Evolutionary conservation across 1,139 yeast species (phyloP).

Genomic region (Meyerozyma guilliermondii): DNA sequence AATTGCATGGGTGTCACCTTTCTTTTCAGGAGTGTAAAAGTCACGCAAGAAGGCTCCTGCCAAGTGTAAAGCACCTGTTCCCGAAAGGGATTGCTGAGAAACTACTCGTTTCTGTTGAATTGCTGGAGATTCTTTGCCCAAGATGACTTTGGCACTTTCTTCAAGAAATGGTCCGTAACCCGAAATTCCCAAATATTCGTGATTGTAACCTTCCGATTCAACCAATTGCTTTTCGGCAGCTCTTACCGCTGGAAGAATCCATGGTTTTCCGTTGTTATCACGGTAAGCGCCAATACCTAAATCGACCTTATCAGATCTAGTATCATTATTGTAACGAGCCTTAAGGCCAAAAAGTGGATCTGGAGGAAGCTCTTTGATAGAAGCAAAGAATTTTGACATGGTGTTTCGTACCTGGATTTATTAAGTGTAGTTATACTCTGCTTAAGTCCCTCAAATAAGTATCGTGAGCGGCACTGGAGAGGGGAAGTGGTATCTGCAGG

Average conservation of each 20-base stretch:
- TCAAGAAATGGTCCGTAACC: conserved; percentile 69
- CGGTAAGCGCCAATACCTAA: conserved; percentile 96
- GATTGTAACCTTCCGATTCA: conserved; percentile 62
- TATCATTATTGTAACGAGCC: conserved; percentile 65
- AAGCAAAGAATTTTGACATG: conserved; percentile 39
- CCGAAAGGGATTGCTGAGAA: conserved; percentile 84
- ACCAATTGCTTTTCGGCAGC: conserved; percentile 58
- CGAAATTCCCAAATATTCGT: conserved; percentile 83
- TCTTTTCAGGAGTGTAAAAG: conserved; percentile 39
- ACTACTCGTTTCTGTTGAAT: conserved; percentile 52
- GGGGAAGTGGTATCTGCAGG: background rate
- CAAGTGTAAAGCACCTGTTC: conserved; percentile 93
- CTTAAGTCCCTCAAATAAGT: background rate
- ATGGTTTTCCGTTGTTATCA: conserved; percentile 88
- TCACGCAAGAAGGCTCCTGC: conserved; percentile 71
- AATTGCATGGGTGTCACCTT: conserved; percentile 37
- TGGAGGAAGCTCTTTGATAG: conserved; percentile 60
- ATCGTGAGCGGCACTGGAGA: conserved; percentile 1
- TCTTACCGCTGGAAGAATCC: conserved; percentile 84
- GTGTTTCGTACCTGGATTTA: background rate
- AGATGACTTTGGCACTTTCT: conserved; percentile 74
- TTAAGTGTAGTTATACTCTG: background rate
- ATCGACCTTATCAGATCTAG: conserved; percentile 69
- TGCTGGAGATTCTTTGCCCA: conserved; percentile 63
- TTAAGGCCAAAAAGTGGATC: conserved; percentile 83